These are phyloP conservation scores for Penicillium palitans DNA, from an alignment of 2,329 filamentous ascomycete genomes.

Conservation along the genomic window DNA sequence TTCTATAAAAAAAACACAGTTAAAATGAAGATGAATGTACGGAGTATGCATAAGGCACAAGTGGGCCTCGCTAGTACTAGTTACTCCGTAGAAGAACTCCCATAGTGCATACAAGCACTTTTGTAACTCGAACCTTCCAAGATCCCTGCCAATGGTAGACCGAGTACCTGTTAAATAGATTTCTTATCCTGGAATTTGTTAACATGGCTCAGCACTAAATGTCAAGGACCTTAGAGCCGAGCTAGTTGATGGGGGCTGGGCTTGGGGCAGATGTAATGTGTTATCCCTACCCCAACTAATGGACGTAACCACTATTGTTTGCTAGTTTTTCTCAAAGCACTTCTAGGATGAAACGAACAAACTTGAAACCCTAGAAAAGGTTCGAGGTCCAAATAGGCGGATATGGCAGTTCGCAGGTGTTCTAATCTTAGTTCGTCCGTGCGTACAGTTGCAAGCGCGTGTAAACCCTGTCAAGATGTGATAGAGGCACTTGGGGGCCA, in stretches of 20 bases:
- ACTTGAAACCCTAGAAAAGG: not conserved
- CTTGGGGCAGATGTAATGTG: not conserved
- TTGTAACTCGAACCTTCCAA: not conserved
- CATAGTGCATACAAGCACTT: not conserved
- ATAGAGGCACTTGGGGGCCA: constrained; percentile 8
- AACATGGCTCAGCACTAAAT: not conserved
- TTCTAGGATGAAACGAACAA: not conserved
- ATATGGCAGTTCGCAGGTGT: constrained; percentile 8
- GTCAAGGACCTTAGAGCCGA: not conserved
- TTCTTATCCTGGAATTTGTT: not conserved
- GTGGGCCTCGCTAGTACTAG: not conserved
- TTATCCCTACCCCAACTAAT: not conserved
- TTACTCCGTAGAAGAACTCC: no score
- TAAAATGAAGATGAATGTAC: not conserved
- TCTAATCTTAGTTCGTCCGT: constrained; percentile 14
- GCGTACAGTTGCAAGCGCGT: constrained; percentile 11
- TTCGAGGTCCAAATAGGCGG: not conserved
- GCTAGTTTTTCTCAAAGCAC: not conserved
- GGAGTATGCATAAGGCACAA: not conserved
- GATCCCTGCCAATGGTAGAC: not conserved
- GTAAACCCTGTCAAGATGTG: constrained; percentile 12
- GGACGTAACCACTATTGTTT: not conserved
- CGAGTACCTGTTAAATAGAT: not conserved
- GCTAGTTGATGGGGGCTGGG: not conserved
- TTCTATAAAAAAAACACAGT: not conserved